Evolutionary conservation across 225 moss, liverwort and hornwort species (phyloP).

Genomic region (Thuidium tamariscinum): DNA sequence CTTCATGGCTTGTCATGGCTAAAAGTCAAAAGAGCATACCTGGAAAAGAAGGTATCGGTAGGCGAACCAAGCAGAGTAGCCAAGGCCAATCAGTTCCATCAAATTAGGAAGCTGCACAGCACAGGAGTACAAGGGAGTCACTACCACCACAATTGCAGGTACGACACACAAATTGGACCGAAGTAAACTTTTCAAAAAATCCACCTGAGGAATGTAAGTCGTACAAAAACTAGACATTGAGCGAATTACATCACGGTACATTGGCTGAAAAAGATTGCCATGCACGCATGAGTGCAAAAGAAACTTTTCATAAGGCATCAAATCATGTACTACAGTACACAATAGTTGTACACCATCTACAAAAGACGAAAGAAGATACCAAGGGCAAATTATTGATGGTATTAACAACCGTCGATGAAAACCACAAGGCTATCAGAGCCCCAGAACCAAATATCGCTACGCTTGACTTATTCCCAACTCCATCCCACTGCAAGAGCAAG

Average conservation of each 20-base stretch:
- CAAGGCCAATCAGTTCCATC: slow-evolving; percentile 72
- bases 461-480: slow-evolving; percentile 56
- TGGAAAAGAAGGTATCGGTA: slow-evolving; percentile 81
- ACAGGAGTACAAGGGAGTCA: not conserved
- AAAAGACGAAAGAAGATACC: slow-evolving; percentile 28
- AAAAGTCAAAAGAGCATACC: slow-evolving; percentile 13
- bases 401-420: slow-evolving; percentile 72
- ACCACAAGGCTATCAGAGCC: slow-evolving; percentile 66
- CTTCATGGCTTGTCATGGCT: not conserved
- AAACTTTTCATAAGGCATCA: not conserved
- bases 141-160: not conserved
- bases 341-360: not conserved
- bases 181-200: not conserved
- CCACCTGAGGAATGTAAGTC: not conserved
- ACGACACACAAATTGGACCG: not conserved
- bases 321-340: not conserved
- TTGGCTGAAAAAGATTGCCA: not conserved
- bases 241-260: not conserved
- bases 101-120: slow-evolving; percentile 61
- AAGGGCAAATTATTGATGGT: slow-evolving; percentile 76
- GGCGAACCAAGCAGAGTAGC: slow-evolving; percentile 81
- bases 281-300: not conserved
- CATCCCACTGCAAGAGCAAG: slow-evolving; percentile 47
- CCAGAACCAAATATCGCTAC: slow-evolving; percentile 68
- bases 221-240: not conserved